Evolutionary conservation across 768 basidiomycete genomes (phyloP).

Genomic region (Lanmaoa pseudosensibilis): DNA sequence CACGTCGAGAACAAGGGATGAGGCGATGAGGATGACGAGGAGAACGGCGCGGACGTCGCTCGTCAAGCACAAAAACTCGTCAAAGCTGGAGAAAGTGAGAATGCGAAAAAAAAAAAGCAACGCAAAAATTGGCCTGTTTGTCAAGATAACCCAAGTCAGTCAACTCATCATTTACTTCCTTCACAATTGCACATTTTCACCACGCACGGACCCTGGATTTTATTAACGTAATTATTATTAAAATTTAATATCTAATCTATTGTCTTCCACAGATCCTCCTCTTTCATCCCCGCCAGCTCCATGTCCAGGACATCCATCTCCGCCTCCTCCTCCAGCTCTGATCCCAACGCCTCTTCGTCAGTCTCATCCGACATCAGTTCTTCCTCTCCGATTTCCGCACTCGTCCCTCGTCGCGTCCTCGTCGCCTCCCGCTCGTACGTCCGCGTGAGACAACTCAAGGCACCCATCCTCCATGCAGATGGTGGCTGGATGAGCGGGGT

Average conservation of each 20-base stretch:
- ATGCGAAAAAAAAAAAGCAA: conserved; percentile 22
- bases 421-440: conserved; percentile 27
- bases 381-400: conserved; percentile 20
- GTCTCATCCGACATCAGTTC: conserved; percentile 34
- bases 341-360: conserved; percentile 38
- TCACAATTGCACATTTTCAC: conserved; percentile 18
- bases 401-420: conserved; percentile 16
- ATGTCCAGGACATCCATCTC: conserved; percentile 40
- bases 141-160: conserved; percentile 9
- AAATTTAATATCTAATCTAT: conserved; percentile 11
- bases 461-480: conserved; percentile 7
- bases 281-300: conserved; percentile 33
- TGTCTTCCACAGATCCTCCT: conserved; percentile 42
- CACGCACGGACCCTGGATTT: conserved; percentile 33
- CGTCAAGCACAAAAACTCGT: conserved; percentile 23
- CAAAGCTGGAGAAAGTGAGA: conserved; percentile 20
- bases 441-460: conserved; percentile 16
- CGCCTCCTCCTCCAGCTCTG: conserved; percentile 46
- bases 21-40: conserved; percentile 16
- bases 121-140: conserved; percentile 16
- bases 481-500: conserved; percentile 39
- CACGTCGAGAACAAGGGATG: conserved; percentile 24
- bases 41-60: conserved; percentile 8
- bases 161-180: conserved; percentile 16
- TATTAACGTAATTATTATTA: conserved; percentile 13